Base-by-base conservation (phyloP, 257 asterid species). In the Plantago elongata region DNA sequence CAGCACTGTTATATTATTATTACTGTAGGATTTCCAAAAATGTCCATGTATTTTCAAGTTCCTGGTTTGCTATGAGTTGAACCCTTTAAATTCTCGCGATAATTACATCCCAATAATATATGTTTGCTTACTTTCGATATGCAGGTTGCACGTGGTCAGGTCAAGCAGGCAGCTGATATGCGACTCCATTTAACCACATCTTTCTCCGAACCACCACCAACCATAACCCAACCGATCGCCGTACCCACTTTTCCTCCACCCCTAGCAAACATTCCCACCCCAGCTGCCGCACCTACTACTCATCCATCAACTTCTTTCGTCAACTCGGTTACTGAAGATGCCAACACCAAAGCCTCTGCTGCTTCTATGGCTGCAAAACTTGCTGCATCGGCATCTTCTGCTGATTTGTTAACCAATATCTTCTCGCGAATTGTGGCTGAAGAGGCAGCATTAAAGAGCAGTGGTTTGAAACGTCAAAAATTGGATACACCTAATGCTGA, bases 361-460 rank as follows among this genome's bases (percentile, higher is more conserved):
- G 97, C 99, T 14, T 95, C 95, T 9, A 89, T 93, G 9, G 99
- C 94, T 57, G 99, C 97, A 65, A 87, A 93, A 79, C 86, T 93
- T 5, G 71, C 96, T 29, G 91, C 95, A 13, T 89, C 96, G 12
- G 71, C 95, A 27, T 87, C 99, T 60, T 89, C 99, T 1, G 97
- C 97, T 0, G 96, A 93, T 73, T 84, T 93, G 99, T 83, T 93
- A 34, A 81, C 95, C 3, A 84, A 97, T 14, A 82, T 89, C 5
- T 87, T 93, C 54, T 89, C 97, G 22, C 84, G 95, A 51, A 91
- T 93, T 45, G 97, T 82, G 15, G 97, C 97, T 0, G 96, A 93
- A 78, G 97, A 93, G 75, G 95, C 83, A 50, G 96, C 95, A 11
- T 78, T 96, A 40, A 74, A 72, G 88, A 72, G 83, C 73, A 72